Percentiles rank a stretch among this genome's conserved stretches.
phyloP scores from a whole-genome alignment of 1,284 basidiomycete species.

The Pseudozyma pruni region DNA sequence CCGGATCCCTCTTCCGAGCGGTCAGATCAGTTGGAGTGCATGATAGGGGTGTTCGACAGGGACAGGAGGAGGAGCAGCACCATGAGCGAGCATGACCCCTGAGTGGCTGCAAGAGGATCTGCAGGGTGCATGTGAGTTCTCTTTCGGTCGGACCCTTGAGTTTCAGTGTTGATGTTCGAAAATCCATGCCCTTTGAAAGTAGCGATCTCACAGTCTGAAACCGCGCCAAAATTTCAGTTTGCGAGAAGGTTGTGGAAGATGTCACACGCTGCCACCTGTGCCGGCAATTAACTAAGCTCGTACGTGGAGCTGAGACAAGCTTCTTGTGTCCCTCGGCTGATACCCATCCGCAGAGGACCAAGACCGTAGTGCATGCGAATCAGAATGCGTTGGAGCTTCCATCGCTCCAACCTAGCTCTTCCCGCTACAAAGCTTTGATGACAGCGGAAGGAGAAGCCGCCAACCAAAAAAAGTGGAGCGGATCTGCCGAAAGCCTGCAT shows the following conservation, averaged over 20 bases:
- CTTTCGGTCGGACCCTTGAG: no score
- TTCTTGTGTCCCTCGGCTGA: no score
- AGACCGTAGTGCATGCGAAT: not conserved
- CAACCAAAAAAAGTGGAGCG: constrained; percentile 7
- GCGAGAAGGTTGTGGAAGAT: constrained; percentile 38
- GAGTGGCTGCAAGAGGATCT: constrained; percentile 25
- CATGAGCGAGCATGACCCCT: constrained; percentile 7
- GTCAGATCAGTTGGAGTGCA: no score
- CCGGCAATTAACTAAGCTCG: no score
- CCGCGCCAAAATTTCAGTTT: not conserved
- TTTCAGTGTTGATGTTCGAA: no score
- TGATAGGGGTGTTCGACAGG: no score
- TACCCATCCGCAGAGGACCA: not conserved
- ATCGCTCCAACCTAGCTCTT: constrained; percentile 6
- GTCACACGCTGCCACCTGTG: not conserved
- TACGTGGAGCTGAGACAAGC: no score
- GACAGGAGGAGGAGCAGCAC: not conserved
- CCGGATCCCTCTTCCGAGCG: no score
- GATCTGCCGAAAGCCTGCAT: constrained; percentile 1
- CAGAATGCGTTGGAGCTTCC: no score
- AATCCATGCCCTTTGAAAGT: no score
- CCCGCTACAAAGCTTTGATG: no score
- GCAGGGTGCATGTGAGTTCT: constrained; percentile 14
- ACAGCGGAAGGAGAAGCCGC: no score
- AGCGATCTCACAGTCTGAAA: not conserved